phyloP scores from a whole-genome alignment of 352 stramenopile species.

The Globisporangium paroecandrum region DNA sequence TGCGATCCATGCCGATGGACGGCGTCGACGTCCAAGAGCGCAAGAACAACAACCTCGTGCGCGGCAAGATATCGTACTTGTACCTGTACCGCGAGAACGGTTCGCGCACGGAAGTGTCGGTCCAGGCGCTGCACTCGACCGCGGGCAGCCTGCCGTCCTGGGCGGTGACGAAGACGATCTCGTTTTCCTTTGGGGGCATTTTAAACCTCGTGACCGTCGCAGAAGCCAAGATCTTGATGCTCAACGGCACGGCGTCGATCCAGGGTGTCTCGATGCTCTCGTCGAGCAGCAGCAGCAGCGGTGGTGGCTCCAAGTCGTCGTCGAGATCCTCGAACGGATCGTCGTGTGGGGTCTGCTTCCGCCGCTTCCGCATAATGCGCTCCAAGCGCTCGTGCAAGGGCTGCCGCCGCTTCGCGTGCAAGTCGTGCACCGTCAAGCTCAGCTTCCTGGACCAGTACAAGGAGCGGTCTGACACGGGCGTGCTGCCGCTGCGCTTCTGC shows the following conservation, averaged over 20 bases:
- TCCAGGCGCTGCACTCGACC: slow-evolving; percentile 33
- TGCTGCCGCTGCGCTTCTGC: slow-evolving; percentile 31
- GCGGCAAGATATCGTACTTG: slow-evolving; percentile 38
- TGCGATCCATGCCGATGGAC: slow-evolving; percentile 42
- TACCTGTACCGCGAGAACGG: slow-evolving; percentile 37
- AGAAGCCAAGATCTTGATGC: slow-evolving; percentile 27
- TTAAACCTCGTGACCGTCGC: slow-evolving; percentile 33
- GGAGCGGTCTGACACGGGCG: slow-evolving; percentile 26
- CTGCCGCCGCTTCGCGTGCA: slow-evolving; percentile 29
- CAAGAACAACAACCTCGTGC: slow-evolving; percentile 29
- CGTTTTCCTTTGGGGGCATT: slow-evolving; percentile 32
- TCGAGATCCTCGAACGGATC: slow-evolving; percentile 13
- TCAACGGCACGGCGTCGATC: slow-evolving; percentile 21
- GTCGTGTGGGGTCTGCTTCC: slow-evolving; percentile 34
- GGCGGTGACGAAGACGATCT: slow-evolving; percentile 37
- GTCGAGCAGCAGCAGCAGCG: slow-evolving; percentile 8
- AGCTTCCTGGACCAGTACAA: slow-evolving; percentile 36
- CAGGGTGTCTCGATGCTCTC: slow-evolving; percentile 8
- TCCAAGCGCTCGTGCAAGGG: slow-evolving; percentile 31
- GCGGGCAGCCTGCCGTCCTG: slow-evolving; percentile 32
- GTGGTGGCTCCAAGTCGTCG: not conserved
- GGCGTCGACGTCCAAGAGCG: slow-evolving; percentile 26
- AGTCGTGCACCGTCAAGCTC: slow-evolving; percentile 30
- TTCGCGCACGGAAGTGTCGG: slow-evolving; percentile 26
- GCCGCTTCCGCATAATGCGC: slow-evolving; percentile 34